Evolutionary conservation across 1,284 basidiomycete species (phyloP), one percentile per base, ranked within the genome.

Genomic region (Bondarzewia mesenterica): DNA sequence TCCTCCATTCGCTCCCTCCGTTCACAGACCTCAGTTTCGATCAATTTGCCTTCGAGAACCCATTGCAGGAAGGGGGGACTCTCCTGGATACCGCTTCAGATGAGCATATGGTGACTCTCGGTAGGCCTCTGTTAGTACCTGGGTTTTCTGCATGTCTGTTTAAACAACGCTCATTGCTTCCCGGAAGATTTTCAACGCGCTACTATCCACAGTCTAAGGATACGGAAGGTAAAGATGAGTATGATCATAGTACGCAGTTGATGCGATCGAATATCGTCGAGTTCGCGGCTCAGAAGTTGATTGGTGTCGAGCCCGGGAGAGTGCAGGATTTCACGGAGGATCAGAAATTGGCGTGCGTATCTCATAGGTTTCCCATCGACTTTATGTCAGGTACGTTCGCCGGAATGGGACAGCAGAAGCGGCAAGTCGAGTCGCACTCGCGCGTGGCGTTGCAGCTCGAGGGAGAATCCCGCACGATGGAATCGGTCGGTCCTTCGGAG

Each of bases 351-450:
- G 63, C 61, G 12, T 63, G 60, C 47, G 47, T 67, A 5, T 53
- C 62, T 37, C 48, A 51, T n/a, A 55, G 63, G 16, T 44, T 65
- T 0, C 55, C 60, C 1, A 42, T 66, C 32, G 58, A 63, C 23
- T 65, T 66, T 47, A 47, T 51, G n/a, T 53, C 60, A 2, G 50
- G 48, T 1, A 54, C 43, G 1, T 50, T 50, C 38, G 27, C 10
- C 6, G 23, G 42, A n/a, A 46, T 48, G 5, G 20, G 44, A 7
- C 25, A 44, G 14, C 55, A 63, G 50, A 43, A 23, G 46, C 41
- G 29, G 20, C 64, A 63, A 42, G n/a, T 32, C n/a, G 29, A 32
- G n/a, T 10, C 12, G 12, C 63, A 67, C 44, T 52, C 63, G 54
- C 59, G 62, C 3, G 49, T 66, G 20, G 59, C 60, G 46, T 51